Evolutionary conservation across 2,329 filamentous ascomycete species (phyloP).

Genomic region (Fusarium mangiferae): DNA sequence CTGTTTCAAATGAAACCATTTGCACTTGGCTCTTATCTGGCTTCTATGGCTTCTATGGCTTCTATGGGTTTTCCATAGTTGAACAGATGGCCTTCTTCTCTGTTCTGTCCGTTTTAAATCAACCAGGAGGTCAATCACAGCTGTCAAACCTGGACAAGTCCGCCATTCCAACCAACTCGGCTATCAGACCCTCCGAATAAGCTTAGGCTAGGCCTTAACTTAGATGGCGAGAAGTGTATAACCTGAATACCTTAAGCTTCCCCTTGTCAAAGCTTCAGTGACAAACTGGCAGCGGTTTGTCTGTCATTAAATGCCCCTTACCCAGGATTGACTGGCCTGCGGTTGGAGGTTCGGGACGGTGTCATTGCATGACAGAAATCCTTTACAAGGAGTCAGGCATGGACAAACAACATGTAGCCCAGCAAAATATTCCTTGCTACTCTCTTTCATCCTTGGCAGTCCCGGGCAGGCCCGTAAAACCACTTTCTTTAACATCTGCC

Average conservation of each 20-base stretch:
- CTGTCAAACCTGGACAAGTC: slow-evolving; percentile 11
- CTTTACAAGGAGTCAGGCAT: slow-evolving; percentile 10
- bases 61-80: not conserved
- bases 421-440: slow-evolving; percentile 12
- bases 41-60: not conserved
- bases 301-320: not conserved
- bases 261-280: slow-evolving; percentile 17
- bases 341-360: not conserved
- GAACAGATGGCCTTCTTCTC: not conserved
- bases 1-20: slow-evolving; percentile 21
- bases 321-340: not conserved
- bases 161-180: slow-evolving; percentile 20
- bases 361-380: not conserved
- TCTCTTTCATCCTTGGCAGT: slow-evolving; percentile 22
- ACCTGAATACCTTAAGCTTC: not conserved
- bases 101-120: slow-evolving; percentile 15
- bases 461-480: slow-evolving; percentile 22
- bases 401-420: not conserved
- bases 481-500: slow-evolving; percentile 10
- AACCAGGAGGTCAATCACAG: slow-evolving; percentile 2
- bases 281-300: not conserved
- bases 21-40: not conserved
- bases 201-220: slow-evolving; percentile 10
- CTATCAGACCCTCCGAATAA: slow-evolving; percentile 19
- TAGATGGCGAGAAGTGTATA: slow-evolving; percentile 4